Percentiles rank a stretch among this genome's conserved stretches.
phyloP scores from a whole-genome alignment of 345 rosid species.

The Laguncularia racemosa region DNA sequence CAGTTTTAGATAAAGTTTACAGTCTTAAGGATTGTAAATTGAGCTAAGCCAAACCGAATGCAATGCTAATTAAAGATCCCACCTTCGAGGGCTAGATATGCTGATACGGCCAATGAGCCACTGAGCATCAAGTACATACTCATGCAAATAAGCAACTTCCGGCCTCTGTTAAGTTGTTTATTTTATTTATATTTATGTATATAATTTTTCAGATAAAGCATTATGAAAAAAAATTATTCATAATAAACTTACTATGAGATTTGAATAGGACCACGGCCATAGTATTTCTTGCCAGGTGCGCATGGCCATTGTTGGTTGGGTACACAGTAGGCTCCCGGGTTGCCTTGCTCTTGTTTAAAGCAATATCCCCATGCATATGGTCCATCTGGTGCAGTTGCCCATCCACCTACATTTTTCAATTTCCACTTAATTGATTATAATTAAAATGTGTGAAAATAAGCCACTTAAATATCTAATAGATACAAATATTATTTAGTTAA shows the following conservation, averaged over 20 bases:
- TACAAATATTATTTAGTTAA: too few relatives aligned
- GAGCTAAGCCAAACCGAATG: too few relatives aligned
- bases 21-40: not conserved
- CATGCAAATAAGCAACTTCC: too few relatives aligned
- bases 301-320: conserved; percentile 16
- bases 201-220: not conserved
- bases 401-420: conserved; percentile 9
- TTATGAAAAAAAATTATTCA: not conserved
- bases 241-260: conserved; percentile 11
- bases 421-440: too few relatives aligned
- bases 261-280: conserved; percentile 17
- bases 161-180: too few relatives aligned
- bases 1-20: too few relatives aligned
- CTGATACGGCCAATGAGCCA: too few relatives aligned
- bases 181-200: not conserved
- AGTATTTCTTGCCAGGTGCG: conserved; percentile 10
- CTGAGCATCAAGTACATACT: too few relatives aligned
- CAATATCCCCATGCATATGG: conserved; percentile 19
- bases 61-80: too few relatives aligned
- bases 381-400: conserved; percentile 18
- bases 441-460: too few relatives aligned
- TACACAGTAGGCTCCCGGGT: conserved; percentile 13
- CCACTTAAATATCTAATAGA: too few relatives aligned
- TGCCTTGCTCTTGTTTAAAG: conserved; percentile 13
- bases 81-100: too few relatives aligned